Conservation (phyloP, 176 grass and related monocot genomes). For the Triticum aestivum region IWGSC_CS_RefSeq_v2.1 NC_057801.1:96471856-96472355, state of each 20-base stretch:
- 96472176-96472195: conserved; percentile 54
- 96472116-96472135: conserved; percentile 67
- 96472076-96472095: conserved; percentile 55
- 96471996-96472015: too few species aligned
- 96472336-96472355: conserved; percentile 47
- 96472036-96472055: conserved; percentile 39
- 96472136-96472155: conserved; percentile 54
- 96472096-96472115: conserved; percentile 69
- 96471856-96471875: neutral
- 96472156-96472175: conserved; percentile 60
- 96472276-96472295: neutral
- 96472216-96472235: conserved; percentile 67
- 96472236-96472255: conserved; percentile 19
- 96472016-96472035: neutral
- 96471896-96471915: neutral
- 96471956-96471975: neutral
- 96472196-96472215: conserved; percentile 59
- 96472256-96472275: conserved; percentile 14
- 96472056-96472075: conserved; percentile 70
- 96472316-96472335: neutral
- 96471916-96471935: conserved; percentile 3
- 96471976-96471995: too few species aligned
- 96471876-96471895: neutral
- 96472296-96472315: neutral
- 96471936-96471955: neutral